Base-by-base conservation (phyloP, 257 asterid species). In the Ballota nigra region DNA sequence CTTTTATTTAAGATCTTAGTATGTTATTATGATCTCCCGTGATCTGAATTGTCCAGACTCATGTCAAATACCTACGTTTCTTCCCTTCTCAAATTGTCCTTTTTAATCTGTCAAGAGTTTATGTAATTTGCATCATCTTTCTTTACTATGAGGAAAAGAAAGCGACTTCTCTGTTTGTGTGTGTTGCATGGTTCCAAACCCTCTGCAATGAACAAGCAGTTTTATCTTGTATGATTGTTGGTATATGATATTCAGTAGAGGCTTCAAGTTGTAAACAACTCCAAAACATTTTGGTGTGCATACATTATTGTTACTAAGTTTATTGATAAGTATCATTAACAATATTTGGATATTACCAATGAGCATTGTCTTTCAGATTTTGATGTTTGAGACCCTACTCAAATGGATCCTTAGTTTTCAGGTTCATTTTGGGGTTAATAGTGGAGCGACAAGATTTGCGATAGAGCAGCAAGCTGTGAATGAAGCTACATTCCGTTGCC, bases 401-500 rank as follows among this genome's bases (percentile, higher is more conserved):
- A 69, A 66, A 19, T 61, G 75, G 63, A 31, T 52, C 49, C 28
- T 51, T 71, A 67, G 73, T 51, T 34, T 71, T 60, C 87, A 94
- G 98, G 83, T 94, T 41, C 98, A 94, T 80, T 94, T 94, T 55
- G 98, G 98, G 82, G 98, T 91, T 53, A 94, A 94, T 79, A 94
- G 97, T 79, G 97, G 96, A 69, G 97, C 98, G 55, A 83, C 95
- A 75, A 89, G 83, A 88, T 94, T 94, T 86, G 96, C 96, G 57
- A 74, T 94, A 73, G 98, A 94, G 91, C 81, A 78, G 60, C 96
- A 88, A 75, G 98, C 97, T 20, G 85, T 86, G 78, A 94, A 94
- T 77, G 98, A 94, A 86, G 98, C 98, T 70, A 94, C 97, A 5
- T 94, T 94, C 69, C 96, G 98, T 55, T 94, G 98, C 80, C 96